Evolutionary conservation across 345 rosid genomes (phyloP).

Genomic region (Brassica cretica): DNA sequence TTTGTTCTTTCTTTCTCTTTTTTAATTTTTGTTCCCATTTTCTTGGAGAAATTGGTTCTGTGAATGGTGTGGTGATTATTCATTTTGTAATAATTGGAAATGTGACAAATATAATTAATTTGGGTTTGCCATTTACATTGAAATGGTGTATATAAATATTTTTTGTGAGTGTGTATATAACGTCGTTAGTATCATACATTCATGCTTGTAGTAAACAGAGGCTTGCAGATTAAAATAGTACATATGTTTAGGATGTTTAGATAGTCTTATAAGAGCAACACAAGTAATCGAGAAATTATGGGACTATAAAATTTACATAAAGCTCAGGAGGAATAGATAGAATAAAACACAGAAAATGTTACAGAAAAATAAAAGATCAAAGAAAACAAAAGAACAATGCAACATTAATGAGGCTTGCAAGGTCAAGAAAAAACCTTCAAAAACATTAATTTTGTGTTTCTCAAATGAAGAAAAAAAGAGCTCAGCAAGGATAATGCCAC

Average conservation of each 20-base stretch:
- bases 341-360: too few relatives aligned
- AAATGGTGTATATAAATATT: slow-evolving; percentile 10
- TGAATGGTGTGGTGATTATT: slow-evolving; percentile 33
- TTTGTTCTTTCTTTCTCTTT: neutral
- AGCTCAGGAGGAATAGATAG: too few relatives aligned
- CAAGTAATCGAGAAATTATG: neutral
- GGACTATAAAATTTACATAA: too few relatives aligned
- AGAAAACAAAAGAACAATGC: neutral
- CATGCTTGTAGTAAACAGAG: neutral
- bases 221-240: neutral
- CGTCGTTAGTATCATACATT: neutral
- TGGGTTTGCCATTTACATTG: slow-evolving; percentile 10
- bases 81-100: slow-evolving; percentile 27
- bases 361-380: neutral
- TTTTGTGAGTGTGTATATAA: neutral
- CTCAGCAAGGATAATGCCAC: too few relatives aligned
- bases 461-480: neutral
- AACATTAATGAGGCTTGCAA: slow-evolving; percentile 51
- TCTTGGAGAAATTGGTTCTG: slow-evolving; percentile 13
- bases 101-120: slow-evolving; percentile 18
- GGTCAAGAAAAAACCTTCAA: slow-evolving; percentile 47
- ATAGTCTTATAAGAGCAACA: neutral
- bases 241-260: neutral
- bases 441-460: neutral
- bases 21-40: neutral